Percentiles rank a stretch among this genome's conserved stretches.
These are phyloP conservation scores for Backusella tuberculispora DNA, from an alignment of 192 early-diverging fungal genomes.

Conservation along the genomic window DNA sequence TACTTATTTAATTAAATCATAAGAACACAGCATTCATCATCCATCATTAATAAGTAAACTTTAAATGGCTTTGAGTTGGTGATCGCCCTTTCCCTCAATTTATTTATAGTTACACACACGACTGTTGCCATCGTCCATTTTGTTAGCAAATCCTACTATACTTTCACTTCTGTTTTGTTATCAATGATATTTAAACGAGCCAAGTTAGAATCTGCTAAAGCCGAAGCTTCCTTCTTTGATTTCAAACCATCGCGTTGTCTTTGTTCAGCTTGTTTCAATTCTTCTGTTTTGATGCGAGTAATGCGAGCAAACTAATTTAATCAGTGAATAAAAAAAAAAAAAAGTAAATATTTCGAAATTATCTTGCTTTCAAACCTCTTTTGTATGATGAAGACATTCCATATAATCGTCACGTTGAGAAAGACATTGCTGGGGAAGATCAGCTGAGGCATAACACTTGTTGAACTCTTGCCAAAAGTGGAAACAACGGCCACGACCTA, in stretches of 20 bases:
- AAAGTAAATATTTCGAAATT: background rate
- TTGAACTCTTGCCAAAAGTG: constrained; percentile 96
- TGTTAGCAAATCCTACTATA: background rate
- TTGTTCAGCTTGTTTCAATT: constrained; percentile 53
- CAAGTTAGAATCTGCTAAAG: constrained; percentile 53
- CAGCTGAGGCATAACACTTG: constrained; percentile 88
- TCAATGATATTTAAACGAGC: constrained; percentile 54
- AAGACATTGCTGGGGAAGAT: constrained; percentile 75
- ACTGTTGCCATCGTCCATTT: background rate
- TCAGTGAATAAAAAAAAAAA: background rate
- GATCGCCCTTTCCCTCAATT: no score
- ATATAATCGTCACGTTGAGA: constrained; percentile 89
- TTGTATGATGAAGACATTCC: constrained; percentile 94
- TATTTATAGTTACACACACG: background rate
- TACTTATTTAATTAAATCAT: no score
- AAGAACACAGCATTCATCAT: no score
- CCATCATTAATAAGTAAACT: no score
- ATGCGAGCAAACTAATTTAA: constrained; percentile 51
- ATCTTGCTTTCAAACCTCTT: constrained; percentile 68
- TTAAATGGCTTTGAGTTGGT: no score
- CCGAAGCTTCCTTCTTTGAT: constrained; percentile 48
- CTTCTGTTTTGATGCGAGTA: constrained; percentile 52
- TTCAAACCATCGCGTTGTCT: constrained; percentile 45
- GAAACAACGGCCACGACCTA: constrained; percentile 88
- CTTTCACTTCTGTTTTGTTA: constrained; percentile 28